Conservation (phyloP, 1,139 yeast genomes). For the Diutina scorzettiae region DNA sequence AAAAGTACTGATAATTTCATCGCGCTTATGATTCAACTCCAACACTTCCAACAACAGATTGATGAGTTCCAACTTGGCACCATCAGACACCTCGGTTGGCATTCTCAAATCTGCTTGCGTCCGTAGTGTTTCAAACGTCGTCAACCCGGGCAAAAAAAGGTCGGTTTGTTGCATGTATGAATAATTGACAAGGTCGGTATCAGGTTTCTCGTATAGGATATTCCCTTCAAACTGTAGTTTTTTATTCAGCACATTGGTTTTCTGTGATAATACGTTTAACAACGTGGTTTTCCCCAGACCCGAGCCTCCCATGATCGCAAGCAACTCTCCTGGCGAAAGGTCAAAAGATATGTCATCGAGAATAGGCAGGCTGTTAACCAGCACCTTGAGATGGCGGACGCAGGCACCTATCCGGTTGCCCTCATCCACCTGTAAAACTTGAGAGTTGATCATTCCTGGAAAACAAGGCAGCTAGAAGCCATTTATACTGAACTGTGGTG, state of each 20-base stretch:
- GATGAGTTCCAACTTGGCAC: conserved; percentile 37
- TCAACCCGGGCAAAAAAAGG: conserved; percentile 55
- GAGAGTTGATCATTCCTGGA: background rate
- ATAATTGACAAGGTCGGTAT: conserved; percentile 23
- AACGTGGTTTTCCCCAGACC: conserved; percentile 84
- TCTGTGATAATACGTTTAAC: conserved; percentile 56
- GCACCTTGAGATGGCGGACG: conserved; percentile 21
- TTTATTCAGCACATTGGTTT: conserved; percentile 30
- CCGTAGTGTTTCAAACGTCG: conserved; percentile 56
- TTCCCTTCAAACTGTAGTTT: conserved; percentile 28
- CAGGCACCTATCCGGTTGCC: conserved; percentile 16
- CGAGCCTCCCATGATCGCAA: conserved; percentile 96
- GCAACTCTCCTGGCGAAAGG: conserved; percentile 37
- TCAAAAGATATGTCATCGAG: conserved; percentile 41
- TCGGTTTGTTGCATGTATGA: conserved; percentile 78
- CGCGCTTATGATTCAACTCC: conserved; percentile 49
- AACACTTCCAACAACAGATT: conserved; percentile 46
- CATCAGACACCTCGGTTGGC: conserved; percentile 25
- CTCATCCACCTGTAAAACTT: background rate
- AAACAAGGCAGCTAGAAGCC: no score
- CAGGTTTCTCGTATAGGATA: conserved; percentile 28
- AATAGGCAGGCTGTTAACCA: conserved; percentile 16
- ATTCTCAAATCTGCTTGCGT: conserved; percentile 64
- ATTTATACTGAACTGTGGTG: no score
- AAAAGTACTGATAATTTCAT: conserved; percentile 44